Evolutionary conservation across 352 stramenopile genomes (phyloP).

Genomic region (Globisporangium cederbergense): DNA sequence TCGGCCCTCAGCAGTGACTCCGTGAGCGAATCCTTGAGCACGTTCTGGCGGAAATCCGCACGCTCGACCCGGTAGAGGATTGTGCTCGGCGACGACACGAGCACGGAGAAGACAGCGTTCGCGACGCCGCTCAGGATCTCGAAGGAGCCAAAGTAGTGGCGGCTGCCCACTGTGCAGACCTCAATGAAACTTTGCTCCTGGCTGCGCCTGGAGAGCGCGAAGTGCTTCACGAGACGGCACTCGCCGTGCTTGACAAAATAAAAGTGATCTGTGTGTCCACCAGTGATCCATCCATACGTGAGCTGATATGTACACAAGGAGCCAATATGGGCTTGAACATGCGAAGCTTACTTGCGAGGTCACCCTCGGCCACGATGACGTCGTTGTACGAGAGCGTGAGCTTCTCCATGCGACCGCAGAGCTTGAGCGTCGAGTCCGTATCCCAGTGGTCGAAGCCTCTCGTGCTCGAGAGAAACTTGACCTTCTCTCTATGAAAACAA

Average conservation of each 20-base stretch:
- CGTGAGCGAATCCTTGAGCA: slow-evolving; percentile 49
- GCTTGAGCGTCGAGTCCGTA: slow-evolving; percentile 46
- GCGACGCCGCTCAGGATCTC: slow-evolving; percentile 36
- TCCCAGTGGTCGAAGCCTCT: slow-evolving; percentile 60
- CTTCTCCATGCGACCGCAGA: slow-evolving; percentile 64
- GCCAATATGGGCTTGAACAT: neutral
- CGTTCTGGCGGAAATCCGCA: slow-evolving; percentile 61
- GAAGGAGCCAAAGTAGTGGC: slow-evolving; percentile 63
- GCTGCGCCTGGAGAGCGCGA: slow-evolving; percentile 17
- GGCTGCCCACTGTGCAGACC: slow-evolving; percentile 45
- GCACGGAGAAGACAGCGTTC: slow-evolving; percentile 49
- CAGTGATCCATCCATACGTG: neutral
- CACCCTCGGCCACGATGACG: slow-evolving; percentile 47
- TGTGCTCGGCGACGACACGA: slow-evolving; percentile 56
- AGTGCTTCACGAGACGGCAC: slow-evolving; percentile 59
- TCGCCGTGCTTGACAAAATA: slow-evolving; percentile 69
- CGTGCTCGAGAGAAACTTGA: slow-evolving; percentile 47
- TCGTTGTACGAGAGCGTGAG: slow-evolving; percentile 64
- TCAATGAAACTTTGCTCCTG: slow-evolving; percentile 47
- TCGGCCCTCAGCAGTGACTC: slow-evolving; percentile 49
- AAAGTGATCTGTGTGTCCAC: slow-evolving; percentile 32
- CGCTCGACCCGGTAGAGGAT: slow-evolving; percentile 66
- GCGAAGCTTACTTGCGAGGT: slow-evolving; percentile 39
- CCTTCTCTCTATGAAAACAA: slow-evolving; percentile 45
- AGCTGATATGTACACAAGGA: neutral